Conservation (phyloP, 1,139 yeast species). For the Candida glucosophila region DNA sequence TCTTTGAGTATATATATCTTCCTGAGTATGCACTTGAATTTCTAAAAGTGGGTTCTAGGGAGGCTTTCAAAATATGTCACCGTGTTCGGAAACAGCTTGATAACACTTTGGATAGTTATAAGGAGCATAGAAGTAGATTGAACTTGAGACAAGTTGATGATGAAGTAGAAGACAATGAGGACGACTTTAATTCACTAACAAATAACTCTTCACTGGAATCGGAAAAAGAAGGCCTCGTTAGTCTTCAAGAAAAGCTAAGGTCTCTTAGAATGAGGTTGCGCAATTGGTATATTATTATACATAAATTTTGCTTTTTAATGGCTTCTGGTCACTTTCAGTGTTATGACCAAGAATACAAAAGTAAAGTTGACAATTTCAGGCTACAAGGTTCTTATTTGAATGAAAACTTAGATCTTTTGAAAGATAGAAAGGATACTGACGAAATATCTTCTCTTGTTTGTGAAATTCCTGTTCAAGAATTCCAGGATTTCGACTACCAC, state of each 20-base stretch:
- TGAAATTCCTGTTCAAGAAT: conserved; percentile 10
- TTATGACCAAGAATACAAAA: conserved; percentile 35
- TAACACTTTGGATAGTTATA: conserved; percentile 10
- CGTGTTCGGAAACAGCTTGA: conserved; percentile 14
- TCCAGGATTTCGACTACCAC: no score
- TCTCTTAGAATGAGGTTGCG: conserved; percentile 23
- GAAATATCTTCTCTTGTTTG: conserved; percentile 18
- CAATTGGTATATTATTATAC: conserved; percentile 53
- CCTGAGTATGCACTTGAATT: conserved; percentile 42
- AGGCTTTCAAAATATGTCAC: conserved; percentile 20
- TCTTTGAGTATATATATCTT: conserved; percentile 43
- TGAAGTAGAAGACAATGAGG: conserved; percentile 12
- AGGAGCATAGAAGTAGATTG: conserved; percentile 4
- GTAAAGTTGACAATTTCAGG: conserved; percentile 12
- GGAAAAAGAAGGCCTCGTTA: conserved; percentile 12
- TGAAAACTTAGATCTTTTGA: conserved; percentile 2
- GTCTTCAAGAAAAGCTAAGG: conserved; percentile 17
- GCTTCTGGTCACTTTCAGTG: conserved; percentile 75
- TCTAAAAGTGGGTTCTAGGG: conserved; percentile 31
- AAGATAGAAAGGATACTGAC: conserved; percentile 8
- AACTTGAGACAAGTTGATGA: conserved; percentile 6
- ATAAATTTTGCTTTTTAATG: conserved; percentile 67
- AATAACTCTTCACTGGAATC: conserved; percentile 4
- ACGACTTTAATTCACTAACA: conserved; percentile 7
- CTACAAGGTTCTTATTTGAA: conserved; percentile 5